These are phyloP conservation scores for Miscanthus lutarioriparius DNA, from an alignment of 176 grass and related monocot genomes.

Conservation along the genomic window DNA sequence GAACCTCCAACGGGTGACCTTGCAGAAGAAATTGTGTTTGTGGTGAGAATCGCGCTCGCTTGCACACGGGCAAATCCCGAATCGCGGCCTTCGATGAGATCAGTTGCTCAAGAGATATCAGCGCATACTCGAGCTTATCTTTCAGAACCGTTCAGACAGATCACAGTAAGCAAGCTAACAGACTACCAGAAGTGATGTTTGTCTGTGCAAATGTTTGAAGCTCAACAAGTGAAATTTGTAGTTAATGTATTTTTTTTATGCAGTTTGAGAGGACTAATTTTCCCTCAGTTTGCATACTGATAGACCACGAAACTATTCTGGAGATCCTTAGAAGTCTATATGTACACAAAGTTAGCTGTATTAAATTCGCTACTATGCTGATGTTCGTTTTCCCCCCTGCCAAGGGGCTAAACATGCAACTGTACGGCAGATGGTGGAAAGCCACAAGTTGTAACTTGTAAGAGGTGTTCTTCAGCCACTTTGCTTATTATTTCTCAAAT, in stretches of 20 bases:
- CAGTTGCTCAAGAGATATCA: conserved; percentile 74
- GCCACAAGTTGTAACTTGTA: background rate
- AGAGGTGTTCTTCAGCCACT: background rate
- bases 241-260: background rate
- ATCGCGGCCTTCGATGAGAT: conserved; percentile 74
- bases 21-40: conserved; percentile 83
- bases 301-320: background rate
- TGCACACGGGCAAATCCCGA: conserved; percentile 66
- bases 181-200: conserved; percentile 64
- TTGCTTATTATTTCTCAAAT: background rate
- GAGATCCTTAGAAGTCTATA: background rate
- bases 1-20: conserved; percentile 62
- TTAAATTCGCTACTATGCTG: background rate
- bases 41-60: conserved; percentile 65
- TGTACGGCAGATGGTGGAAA: background rate
- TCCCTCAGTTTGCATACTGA: background rate
- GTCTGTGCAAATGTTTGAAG: conserved; percentile 10
- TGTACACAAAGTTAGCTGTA: background rate
- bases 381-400: background rate
- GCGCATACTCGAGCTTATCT: conserved; percentile 66
- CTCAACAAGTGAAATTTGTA: background rate
- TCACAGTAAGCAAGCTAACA: conserved; percentile 74
- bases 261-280: conserved; percentile 6
- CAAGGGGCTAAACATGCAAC: background rate
- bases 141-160: conserved; percentile 61